Conservation (phyloP, 345 rosid species). For the Turnera subulata region DNA sequence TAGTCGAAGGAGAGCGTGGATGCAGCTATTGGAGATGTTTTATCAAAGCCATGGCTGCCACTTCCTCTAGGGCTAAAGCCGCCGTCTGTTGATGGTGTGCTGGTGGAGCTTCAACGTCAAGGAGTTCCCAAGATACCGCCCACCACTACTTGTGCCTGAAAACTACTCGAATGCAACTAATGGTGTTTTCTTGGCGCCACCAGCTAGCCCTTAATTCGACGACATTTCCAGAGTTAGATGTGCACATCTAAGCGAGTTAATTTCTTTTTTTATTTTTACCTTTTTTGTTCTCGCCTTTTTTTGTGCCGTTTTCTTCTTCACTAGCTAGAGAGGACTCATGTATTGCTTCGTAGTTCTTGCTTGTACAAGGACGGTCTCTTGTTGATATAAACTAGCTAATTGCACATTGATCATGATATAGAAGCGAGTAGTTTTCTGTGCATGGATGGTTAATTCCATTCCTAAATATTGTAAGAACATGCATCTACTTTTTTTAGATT, state of each 20-base stretch:
- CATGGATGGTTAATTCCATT: no score
- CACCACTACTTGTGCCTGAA: constrained; percentile 17
- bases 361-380: constrained; percentile 10
- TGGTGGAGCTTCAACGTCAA: constrained; percentile 67
- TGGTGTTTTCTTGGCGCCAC: no score
- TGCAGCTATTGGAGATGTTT: constrained; percentile 65
- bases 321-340: background rate
- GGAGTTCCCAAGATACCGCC: constrained; percentile 71
- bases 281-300: no score
- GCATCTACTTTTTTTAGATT: no score
- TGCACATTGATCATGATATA: background rate
- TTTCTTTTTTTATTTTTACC: background rate
- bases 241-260: constrained; percentile 3
- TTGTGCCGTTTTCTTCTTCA: no score
- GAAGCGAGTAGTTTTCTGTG: background rate
- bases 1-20: constrained; percentile 73
- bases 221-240: constrained; percentile 7
- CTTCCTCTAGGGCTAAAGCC: constrained; percentile 81
- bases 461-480: no score
- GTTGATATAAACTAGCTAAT: background rate
- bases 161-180: background rate
- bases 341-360: constrained; percentile 5
- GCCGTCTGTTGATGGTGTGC: constrained; percentile 60
- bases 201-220: constrained; percentile 20
- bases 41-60: constrained; percentile 76